Base-by-base conservation (phyloP, 768 basidiomycete genomes). In the Mycena epipterygia region DNA sequence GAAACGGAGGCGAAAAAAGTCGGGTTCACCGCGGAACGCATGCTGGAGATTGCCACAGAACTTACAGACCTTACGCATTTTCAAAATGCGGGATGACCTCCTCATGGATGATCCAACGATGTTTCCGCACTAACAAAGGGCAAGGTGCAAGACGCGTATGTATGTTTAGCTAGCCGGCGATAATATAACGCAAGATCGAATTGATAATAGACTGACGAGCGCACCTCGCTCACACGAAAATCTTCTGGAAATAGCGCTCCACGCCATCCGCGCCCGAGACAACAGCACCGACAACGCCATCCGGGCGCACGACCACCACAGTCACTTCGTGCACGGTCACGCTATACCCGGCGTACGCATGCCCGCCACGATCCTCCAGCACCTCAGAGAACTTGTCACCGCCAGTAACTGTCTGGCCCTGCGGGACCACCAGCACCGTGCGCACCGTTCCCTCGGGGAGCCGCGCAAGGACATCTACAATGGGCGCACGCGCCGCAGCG, bases 281-380 rank as follows among this genome's bases (percentile, higher is more conserved):
- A 7, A 67, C 58, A 16, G 66, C 75, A 8, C 75, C 75, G 19
- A 76, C 63, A 33, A 73, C 69, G 7, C 69, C 74, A 33, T 76
- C 75, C 7, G 75, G 75, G n/a, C 75, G 74, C 6, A 77, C 67
- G 35, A 75, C 53, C 7, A 77, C 73, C 6, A 62, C 51, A n/a
- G 55, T 55, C 23, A 44, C 30, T 23, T 25, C 29, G 3, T 55
- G 73, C 65, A 30, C 1, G 11, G 16, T 25, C 30, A 67, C 23
- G 14, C 42, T 63, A 41, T 76, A 76, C 13, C 55, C 62, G 12
- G 23, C 53, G 57, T 67, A 70, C 25, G 73, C 75, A 58, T 72
- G 68, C 23, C 75, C 75, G 13, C 33, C 71, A 2, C 23, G 52
- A 63, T 74, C 74, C 35, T 72, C 63, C 49, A 70, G 19, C 27